Base-by-base conservation (phyloP, 2,329 filamentous ascomycete genomes). In the Nemania sp. region DNA sequence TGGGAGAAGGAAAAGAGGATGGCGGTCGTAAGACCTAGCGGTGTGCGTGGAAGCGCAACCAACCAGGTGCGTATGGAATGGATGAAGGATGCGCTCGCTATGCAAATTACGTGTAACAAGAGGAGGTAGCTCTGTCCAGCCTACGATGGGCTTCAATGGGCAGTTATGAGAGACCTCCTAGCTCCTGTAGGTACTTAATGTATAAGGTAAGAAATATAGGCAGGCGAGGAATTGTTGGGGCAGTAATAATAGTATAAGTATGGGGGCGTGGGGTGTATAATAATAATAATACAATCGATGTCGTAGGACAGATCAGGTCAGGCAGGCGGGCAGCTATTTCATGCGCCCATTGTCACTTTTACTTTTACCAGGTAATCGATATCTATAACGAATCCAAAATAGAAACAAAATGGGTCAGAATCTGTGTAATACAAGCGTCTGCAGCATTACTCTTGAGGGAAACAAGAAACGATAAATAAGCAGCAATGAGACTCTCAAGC, bases 401-500 rank as follows among this genome's bases (percentile, higher is more conserved):
- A 43, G 47, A 35, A 35, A 35, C 32, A 35, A 35, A 11, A 41
- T n/a, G 43, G 51, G 53, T 24, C 22, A 32, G 27, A 22, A 35
- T n/a, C 38, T 47, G 47, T 32, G 41, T 32, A n/a, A n/a, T n/a
- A 18, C 57, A 29, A 35, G 49, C 26, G 27, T n/a, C 53, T 7
- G 38, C 38, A 62, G 53, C 62, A 68, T 59, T 54, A 38, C 62
- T 55, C 26, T 66, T 20, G 54, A 56, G 58, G 43, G 59, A 35
- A 35, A 35, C 38, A 13, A 41, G 15, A 41, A 41, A 41, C 15
- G 15, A 41, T 11, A 41, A 63, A 56, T n/a, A n/a, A n/a, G n/a
- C n/a, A n/a, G n/a, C n/a, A n/a, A n/a, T 63, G 62, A 56, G 54
- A 49, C 45, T 35, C 53, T 18, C 27, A 11, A 22, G 38, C 54